Conservation (phyloP, 306 rosid genomes). For the Hippophae rhamnoides region DNA sequence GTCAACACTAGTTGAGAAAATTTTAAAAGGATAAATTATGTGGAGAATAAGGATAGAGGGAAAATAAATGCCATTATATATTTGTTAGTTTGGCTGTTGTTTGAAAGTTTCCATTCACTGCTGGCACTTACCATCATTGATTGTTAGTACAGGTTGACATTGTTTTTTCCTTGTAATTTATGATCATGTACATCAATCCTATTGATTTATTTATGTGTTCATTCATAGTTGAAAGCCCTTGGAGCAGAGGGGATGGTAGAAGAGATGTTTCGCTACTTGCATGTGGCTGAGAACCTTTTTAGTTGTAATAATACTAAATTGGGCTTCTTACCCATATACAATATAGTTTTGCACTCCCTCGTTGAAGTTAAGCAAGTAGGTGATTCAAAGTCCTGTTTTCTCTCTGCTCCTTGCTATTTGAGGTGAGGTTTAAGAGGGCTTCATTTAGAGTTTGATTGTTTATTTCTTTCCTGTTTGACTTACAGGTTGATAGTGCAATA, state of each 20-base stretch:
- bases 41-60: background rate
- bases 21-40: background rate
- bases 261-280: conserved; percentile 55
- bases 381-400: conserved; percentile 19
- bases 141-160: background rate
- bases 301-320: conserved; percentile 29
- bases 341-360: conserved; percentile 51
- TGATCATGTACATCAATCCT: conserved; percentile 8
- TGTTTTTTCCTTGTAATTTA: conserved; percentile 11
- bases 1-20: background rate
- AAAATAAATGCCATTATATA: background rate
- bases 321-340: conserved; percentile 42
- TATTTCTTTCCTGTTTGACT: conserved; percentile 25
- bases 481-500: conserved; percentile 58
- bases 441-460: conserved; percentile 16
- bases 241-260: conserved; percentile 74
- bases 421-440: conserved; percentile 13
- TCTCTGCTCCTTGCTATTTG: conserved; percentile 21
- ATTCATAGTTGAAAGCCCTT: conserved; percentile 57
- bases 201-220: background rate
- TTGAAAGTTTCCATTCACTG: background rate
- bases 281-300: conserved; percentile 61
- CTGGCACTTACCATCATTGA: background rate
- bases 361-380: conserved; percentile 63
- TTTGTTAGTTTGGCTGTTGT: background rate